These are phyloP conservation scores for Ascoidea asiatica DNA, from an alignment of 805 yeast species.

Conservation along the genomic window DNA sequence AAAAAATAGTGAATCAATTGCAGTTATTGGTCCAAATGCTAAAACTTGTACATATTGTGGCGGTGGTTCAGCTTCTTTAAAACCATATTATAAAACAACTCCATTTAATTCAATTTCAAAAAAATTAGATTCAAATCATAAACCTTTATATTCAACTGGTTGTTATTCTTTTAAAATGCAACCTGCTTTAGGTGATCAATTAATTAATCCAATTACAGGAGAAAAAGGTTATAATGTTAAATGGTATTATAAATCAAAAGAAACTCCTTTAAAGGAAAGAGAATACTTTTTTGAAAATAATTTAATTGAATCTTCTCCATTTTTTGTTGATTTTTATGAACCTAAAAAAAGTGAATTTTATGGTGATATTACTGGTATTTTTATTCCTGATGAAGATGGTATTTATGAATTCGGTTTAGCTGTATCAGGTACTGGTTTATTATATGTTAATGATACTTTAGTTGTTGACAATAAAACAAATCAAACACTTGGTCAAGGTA, in stretches of 20 bases:
- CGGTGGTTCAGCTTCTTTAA: constrained; percentile 48
- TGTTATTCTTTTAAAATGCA: constrained; percentile 21
- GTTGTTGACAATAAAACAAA: constrained; percentile 42
- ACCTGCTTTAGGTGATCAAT: constrained; percentile 19
- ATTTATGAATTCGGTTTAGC: constrained; percentile 38
- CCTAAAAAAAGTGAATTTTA: constrained; percentile 20
- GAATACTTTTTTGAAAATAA: background rate
- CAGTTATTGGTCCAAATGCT: constrained; percentile 51
- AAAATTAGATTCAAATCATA: constrained; percentile 11
- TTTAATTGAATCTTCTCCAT: constrained; percentile 8
- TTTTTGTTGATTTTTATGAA: constrained; percentile 19
- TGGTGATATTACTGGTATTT: constrained; percentile 29
- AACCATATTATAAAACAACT: constrained; percentile 32
- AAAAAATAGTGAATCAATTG: constrained; percentile 24
- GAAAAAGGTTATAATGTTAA: constrained; percentile 5
- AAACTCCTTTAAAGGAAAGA: background rate
- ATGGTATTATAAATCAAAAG: background rate
- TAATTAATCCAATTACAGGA: constrained; percentile 7
- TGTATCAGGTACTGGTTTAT: constrained; percentile 39
- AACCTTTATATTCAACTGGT: constrained; percentile 20
- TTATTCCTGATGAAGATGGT: constrained; percentile 32
- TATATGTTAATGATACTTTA: constrained; percentile 37
- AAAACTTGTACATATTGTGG: constrained; percentile 37
- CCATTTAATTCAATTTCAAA: constrained; percentile 29
- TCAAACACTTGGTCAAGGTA: constrained; percentile 33